Evolutionary conservation across 192 early-diverging fungal species (phyloP), one percentile per base, ranked within the genome.

Genomic region (Backusella psychrophila): DNA sequence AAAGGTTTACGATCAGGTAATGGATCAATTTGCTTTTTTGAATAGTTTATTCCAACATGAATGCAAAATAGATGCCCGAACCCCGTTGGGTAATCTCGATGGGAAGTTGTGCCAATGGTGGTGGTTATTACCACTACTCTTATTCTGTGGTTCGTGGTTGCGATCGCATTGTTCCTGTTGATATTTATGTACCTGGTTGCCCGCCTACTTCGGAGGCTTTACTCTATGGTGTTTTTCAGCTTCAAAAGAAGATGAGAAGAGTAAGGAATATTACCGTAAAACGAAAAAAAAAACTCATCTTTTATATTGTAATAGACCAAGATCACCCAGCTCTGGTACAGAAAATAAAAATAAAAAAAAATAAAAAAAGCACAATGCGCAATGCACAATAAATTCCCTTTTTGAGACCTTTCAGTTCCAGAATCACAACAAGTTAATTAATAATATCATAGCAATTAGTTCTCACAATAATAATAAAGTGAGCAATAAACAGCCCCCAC

Each of bases 81-180:
- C 97, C 97, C 59, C 92, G 96, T 66, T 99, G 96, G 97, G 97
- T 99, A 14, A 96, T 99, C 71, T 96, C 96, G 9, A 99, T 99
- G 96, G 97, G 97, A 36, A 94, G 92, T 66, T 99, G 93, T 77
- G 96, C 97, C 41, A 97, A 97, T 83, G 96, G 96, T 76, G 97
- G 97, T 75, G 97, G 97, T 67, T 99, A 99, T 88, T 99, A 99
- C 85, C 97, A 99, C 86, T 99, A 99, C 88, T 95, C 93, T 53
- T 97, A 97, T 83, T 90, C 93, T 74, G 96, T 97, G 44, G 97
- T 98, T 46, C 90, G 97, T 66, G 96, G 97, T 75, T 99, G 97
- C 81, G 97, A 99, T 75, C 91, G 97, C 29, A 92, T 99, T 82
- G 93, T 99, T 7, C 97, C 97, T 31, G 94, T 94, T 49, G 93